Evolutionary conservation across 2,329 filamentous ascomycete species (phyloP).

Genomic region (Coniochaeta hoffmannii): DNA sequence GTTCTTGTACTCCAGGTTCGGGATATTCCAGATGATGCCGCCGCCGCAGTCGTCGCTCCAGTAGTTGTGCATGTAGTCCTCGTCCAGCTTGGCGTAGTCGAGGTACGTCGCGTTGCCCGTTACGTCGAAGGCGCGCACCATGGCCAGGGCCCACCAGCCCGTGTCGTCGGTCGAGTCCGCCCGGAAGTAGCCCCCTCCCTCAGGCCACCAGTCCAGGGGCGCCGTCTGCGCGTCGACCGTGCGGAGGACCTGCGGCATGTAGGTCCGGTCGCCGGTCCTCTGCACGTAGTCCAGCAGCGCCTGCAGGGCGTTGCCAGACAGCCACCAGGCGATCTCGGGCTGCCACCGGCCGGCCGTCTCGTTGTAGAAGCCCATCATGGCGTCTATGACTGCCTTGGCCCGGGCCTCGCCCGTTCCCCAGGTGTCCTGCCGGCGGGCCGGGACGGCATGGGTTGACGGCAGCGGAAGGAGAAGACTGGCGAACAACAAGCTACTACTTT

Average conservation of each 20-base stretch:
- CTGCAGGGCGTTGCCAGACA: slow-evolving; percentile 28
- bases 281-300: slow-evolving; percentile 28
- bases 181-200: slow-evolving; percentile 29
- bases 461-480: neutral
- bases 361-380: slow-evolving; percentile 28
- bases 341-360: slow-evolving; percentile 25
- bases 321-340: slow-evolving; percentile 27
- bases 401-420: neutral
- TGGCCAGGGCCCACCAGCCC: slow-evolving; percentile 56
- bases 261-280: slow-evolving; percentile 19
- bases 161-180: slow-evolving; percentile 45
- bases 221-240: slow-evolving; percentile 25
- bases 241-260: slow-evolving; percentile 19
- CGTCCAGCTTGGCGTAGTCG: slow-evolving; percentile 42
- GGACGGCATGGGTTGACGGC: neutral
- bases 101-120: slow-evolving; percentile 46
- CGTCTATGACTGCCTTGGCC: slow-evolving; percentile 19
- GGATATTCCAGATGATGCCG: slow-evolving; percentile 50
- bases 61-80: slow-evolving; percentile 47
- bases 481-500: neutral
- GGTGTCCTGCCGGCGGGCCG: neutral
- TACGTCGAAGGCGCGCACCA: slow-evolving; percentile 49
- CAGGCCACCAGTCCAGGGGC: slow-evolving; percentile 26
- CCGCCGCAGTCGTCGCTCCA: slow-evolving; percentile 41
- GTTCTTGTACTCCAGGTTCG: slow-evolving; percentile 38